Conservation (phyloP, 805 yeast species). For the Wickerhamomyces strasburgensis region DNA sequence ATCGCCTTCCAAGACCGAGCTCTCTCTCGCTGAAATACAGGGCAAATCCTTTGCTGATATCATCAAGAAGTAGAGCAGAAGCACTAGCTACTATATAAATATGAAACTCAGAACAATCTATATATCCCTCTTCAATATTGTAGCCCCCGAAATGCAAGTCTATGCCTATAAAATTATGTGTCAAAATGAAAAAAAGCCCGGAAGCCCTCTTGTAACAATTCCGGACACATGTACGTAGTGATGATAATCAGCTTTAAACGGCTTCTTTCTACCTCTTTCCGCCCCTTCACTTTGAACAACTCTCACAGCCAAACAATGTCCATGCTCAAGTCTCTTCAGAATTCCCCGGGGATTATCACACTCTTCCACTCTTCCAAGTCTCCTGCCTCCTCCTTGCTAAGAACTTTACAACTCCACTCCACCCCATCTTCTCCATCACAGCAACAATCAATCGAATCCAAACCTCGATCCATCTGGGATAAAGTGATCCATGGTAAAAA, state of each 20-base stretch:
- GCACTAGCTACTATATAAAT: too few relatives aligned
- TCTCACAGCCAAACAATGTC: conserved; percentile 32
- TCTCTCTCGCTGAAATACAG: conserved; percentile 56
- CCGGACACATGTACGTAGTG: too few relatives aligned
- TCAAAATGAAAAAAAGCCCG: too few relatives aligned
- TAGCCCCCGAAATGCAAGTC: too few relatives aligned
- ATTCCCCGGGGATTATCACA: conserved; percentile 41
- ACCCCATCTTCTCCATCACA: conserved; percentile 8
- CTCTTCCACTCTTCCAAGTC: conserved; percentile 29
- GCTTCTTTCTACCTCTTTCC: neutral
- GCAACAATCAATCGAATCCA: conserved; percentile 3
- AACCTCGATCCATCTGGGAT: conserved; percentile 17
- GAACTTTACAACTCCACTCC: conserved; percentile 5
- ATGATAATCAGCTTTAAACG: too few relatives aligned
- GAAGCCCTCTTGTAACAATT: too few relatives aligned
- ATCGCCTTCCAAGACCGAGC: conserved; percentile 55
- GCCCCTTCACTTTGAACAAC: neutral
- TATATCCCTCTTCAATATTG: too few relatives aligned
- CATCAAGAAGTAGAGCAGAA: too few relatives aligned
- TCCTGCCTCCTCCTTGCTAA: conserved; percentile 15
- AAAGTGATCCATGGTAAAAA: conserved; percentile 15
- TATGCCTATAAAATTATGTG: too few relatives aligned
- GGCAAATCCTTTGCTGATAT: conserved; percentile 34
- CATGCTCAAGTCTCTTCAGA: conserved; percentile 42
- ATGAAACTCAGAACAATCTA: too few relatives aligned